Evolutionary conservation across 306 rosid genomes (phyloP), one percentile per base, ranked within the genome.

Genomic region (Trifolium subterraneum): DNA sequence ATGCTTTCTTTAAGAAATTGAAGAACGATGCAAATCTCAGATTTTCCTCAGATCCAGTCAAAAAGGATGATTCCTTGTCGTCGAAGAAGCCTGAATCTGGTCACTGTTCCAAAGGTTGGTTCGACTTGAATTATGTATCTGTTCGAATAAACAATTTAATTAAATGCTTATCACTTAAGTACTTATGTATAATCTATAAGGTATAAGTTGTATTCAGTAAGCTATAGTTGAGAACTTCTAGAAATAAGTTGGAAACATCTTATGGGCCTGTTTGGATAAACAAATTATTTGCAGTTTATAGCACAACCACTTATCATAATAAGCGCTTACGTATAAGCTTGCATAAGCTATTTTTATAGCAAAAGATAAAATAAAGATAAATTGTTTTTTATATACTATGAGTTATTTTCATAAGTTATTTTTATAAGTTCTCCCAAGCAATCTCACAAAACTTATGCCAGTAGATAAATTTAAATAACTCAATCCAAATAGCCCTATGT

Each of bases 1-100:
- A 72, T 72, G 93, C 96, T 35, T 90, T 90, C 80, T 90, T 87
- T 35, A 88, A 79, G 90, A 93, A 87, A 80, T 75, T 90, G 51
- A 93, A 84, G 92, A 81, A 87, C 78, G 85, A 82, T 51, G 95
- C 87, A 15, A 70, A 66, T 55, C 71, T 45, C 5, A 81, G 70
- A 58, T 50, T 67, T 44, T 67, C 48, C 42, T 76, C 84, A 3
- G 78, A 39, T 79, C 58, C 84, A 20, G 19, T 23, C 3, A 77
- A 59, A 18, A 76, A 70, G 59, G 87, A 79, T 77, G 73, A 18
- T 27, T 44, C 12, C 47, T 64, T 29, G 60, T 58, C 83, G 63
- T 36, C 82, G 7, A 73, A 65, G 64, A 78, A 81, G 76, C 71
- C 78, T 54, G 68, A 81, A 52, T 68, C 77, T 7, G 64, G 59